Percentiles rank a stretch among this genome's conserved stretches.
phyloP scores from a whole-genome alignment of 129 eudicot species.

The Deinandra increscens region DNA sequence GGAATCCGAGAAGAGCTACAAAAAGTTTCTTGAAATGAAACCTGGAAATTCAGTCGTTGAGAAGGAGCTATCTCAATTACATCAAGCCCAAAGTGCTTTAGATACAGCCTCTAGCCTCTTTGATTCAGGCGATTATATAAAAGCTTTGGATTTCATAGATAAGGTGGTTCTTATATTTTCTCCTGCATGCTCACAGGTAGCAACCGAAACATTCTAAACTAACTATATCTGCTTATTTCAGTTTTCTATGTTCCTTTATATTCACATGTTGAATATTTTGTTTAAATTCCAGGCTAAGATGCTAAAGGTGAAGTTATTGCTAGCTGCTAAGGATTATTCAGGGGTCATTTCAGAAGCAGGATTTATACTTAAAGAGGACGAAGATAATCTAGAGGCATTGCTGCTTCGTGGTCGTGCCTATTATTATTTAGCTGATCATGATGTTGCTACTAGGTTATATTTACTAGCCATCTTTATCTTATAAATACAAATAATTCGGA shows the following conservation, averaged over 20 bases:
- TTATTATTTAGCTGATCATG: constrained; percentile 95
- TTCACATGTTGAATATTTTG: constrained; percentile 4
- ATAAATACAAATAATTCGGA: neutral
- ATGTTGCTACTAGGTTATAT: constrained; percentile 81
- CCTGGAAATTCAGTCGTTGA: constrained; percentile 77
- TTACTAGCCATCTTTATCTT: neutral
- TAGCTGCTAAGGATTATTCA: constrained; percentile 77
- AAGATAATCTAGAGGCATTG: constrained; percentile 76
- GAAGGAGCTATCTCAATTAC: constrained; percentile 89
- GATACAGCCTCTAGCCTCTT: constrained; percentile 59
- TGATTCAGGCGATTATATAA: constrained; percentile 62
- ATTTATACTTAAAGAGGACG: constrained; percentile 81
- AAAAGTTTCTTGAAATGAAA: constrained; percentile 71
- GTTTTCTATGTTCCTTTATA: neutral
- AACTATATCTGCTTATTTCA: neutral
- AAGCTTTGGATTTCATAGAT: constrained; percentile 71
- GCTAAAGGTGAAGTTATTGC: constrained; percentile 71
- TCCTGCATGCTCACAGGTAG: constrained; percentile 87
- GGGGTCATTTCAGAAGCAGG: constrained; percentile 88
- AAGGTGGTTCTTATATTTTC: constrained; percentile 95
- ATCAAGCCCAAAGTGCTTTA: constrained; percentile 75
- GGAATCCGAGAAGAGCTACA: constrained; percentile 80
- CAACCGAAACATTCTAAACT: constrained; percentile 2
- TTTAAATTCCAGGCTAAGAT: constrained; percentile 69
- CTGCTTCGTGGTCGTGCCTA: constrained; percentile 94